Base-by-base conservation (phyloP, 2,329 filamentous ascomycete genomes). In the Trichoderma koningii region DNA sequence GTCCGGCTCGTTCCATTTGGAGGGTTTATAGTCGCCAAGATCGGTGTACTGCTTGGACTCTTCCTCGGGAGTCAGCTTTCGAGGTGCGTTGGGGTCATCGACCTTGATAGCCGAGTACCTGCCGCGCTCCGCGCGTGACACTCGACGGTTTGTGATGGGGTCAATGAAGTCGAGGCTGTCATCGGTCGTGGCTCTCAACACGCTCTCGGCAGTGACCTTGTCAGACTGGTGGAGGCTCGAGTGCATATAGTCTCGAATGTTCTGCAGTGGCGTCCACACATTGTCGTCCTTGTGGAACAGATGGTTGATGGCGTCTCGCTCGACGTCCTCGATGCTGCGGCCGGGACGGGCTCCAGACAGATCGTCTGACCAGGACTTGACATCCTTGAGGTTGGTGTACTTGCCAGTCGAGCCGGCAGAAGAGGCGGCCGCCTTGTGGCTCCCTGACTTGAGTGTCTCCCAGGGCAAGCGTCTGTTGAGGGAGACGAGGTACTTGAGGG, bases 91-190 rank as follows among this genome's bases (percentile, higher is more conserved):
- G 1, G 77, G 76, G 61, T 78, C 75, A 38, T 80, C 71, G 30
- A 76, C 71, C 41, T 72, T 68, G 21, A 74, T 69, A 0, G 78
- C 75, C 21, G 74, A 73, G 69, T 81, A 81, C 61, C 74, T 73
- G 38, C 55, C 56, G 15, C 15, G 62, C 71, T 71, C n/a, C 1
- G 66, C 45, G 21, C 62, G 51, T 7, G 71, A 66, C 3, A 84
- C 77, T 66, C 80, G 84, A 41, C 83, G 80, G 67, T 87, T 87
- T 17, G 84, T 86, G 66, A 87, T 86, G 3, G 85, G 85, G 64
- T 87, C 85, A 50, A 87, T 86, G 23, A 68, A 65, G 19, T 65
- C 66, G 19, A 63, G 59, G 19, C 68, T 64, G 10, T 59, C 64
- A n/a, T 69, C 63, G 2, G 63, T 61, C 2, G 74, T 73, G 28